Base-by-base conservation (phyloP, 257 asterid genomes). In the Hygrophila difformis region DNA sequence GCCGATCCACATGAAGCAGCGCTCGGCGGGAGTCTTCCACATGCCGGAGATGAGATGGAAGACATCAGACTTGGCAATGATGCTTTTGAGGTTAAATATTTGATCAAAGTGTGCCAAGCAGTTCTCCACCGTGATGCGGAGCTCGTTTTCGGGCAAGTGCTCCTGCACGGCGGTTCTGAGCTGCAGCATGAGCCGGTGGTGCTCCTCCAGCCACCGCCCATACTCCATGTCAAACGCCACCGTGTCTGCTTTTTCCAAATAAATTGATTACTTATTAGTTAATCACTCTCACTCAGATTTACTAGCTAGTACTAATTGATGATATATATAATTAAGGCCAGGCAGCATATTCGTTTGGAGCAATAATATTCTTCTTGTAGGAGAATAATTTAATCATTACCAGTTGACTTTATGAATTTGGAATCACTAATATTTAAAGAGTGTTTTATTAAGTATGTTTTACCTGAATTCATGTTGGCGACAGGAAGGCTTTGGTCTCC, bases 121-220 rank as follows among this genome's bases (percentile, higher is more conserved):
- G 63, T 58, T 75, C 21, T 79, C 96, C 1, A 88, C 87, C 18
- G 36, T 60, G 0, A 69, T 37, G 5, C 86, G 68, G 31, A 88
- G 93, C 54, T 88, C 87, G 16, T 69, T 70, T 48, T 81, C 97
- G 8, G 88, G 79, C 8, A 73, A 13, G 40, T 74, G 84, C 1
- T 79, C 89, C 12, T 81, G 76, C 40, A 84, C 55, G 0, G 89
- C 94, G 8, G 59, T 64, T 12, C 87, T 77, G 18, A 88, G 94
- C 67, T 77, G 81, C 66, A 64, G 60, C 81, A 71, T 69, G 5
- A 84, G 60, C 10, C 79, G 69, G 63, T 73, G 78, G 59, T 88
- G 89, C 65, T 79, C 94, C 57, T 81, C 97, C 49, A 76, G 62
- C 97, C 97, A 88, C 55, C 93, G 75, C 0, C 66, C 75, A 5